Evolutionary conservation across 352 stramenopile species (phyloP), one percentile per base, ranked within the genome.

Genomic region (Pythium plurisporium): DNA sequence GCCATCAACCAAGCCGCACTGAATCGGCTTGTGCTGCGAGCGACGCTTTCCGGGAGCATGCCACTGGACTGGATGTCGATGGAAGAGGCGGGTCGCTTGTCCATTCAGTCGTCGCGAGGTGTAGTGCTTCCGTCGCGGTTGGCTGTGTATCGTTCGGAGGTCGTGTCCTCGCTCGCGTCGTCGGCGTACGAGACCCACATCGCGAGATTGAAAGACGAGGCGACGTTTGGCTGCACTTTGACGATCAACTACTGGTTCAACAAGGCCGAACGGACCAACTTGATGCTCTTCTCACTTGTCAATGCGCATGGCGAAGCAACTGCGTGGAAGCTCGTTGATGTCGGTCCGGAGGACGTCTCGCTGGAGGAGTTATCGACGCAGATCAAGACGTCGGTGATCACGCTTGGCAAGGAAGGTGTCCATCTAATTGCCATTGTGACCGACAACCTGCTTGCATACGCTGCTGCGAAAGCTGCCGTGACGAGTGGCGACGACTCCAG

Each of bases 401-500:
- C 58, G 10, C 65, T 93, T n/a, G 64, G 65, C 9, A 69, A 69
- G 23, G 67, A 72, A 53, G 65, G 69, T 15, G 75, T 89, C 5
- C 60, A 73, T n/a, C 60, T 93, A 38, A 86, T 93, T 37, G 86
- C 73, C 27, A 87, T 93, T 54, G 79, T 91, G 51, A 68, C 75
- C 0, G 81, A 91, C 50, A 70, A 54, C 29, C 44, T 70, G 10
- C 48, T 63, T 7, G 63, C 52, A 9, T 70, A 63, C 36, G 63
- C 63, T 12, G 63, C 63, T 14, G 57, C 56, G 0, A 70, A 65
- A 37, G 51, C 63, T 14, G 52, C 52, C 2, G 53, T 70, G 20
- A 56, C 41, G 17, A 46, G 34, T 10, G 48, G 56, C n/a, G 57
- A 65, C 25, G 50, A 70, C 36, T 27, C 56, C 9, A 55, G 48